Conservation (phyloP, 345 rosid genomes). For the Brassica juncea region DNA sequence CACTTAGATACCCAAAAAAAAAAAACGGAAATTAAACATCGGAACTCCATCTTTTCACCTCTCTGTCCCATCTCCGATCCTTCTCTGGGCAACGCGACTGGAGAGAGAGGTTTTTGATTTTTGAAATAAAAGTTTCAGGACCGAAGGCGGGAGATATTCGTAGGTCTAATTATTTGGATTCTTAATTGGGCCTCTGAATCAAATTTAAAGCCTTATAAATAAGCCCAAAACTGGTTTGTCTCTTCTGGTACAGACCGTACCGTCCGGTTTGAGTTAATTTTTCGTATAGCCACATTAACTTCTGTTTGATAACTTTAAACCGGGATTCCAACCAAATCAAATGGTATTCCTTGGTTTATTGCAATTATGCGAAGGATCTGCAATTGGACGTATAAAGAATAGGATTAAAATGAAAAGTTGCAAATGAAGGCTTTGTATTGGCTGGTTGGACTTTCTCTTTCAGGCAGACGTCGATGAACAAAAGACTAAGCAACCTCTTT, state of each 20-base stretch:
- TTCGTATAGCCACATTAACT: background rate
- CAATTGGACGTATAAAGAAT: background rate
- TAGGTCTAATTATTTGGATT: background rate
- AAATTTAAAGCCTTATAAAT: background rate
- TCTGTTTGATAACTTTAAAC: background rate
- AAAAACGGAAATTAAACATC: background rate
- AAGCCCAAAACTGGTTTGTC: background rate
- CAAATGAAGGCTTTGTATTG: conserved; percentile 4
- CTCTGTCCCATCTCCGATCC: conserved; percentile 38
- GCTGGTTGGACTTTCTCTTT: conserved; percentile 29
- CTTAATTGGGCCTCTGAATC: background rate
- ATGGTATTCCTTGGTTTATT: background rate
- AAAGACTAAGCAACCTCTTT: conserved; percentile 34
- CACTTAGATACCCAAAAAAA: conserved; percentile 21
- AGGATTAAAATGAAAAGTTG: background rate
- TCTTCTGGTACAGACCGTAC: background rate
- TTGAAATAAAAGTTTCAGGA: background rate
- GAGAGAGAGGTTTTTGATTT: background rate
- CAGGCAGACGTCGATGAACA: conserved; percentile 25
- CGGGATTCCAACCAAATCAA: background rate
- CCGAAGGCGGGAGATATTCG: background rate
- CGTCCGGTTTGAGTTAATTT: background rate
- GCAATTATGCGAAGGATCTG: background rate
- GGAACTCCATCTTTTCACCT: conserved; percentile 28
- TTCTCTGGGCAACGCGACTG: background rate